These are phyloP conservation scores for Sclerotiophoma versabilis DNA, from an alignment of 2,329 filamentous ascomycete genomes.

Conservation along the genomic window DNA sequence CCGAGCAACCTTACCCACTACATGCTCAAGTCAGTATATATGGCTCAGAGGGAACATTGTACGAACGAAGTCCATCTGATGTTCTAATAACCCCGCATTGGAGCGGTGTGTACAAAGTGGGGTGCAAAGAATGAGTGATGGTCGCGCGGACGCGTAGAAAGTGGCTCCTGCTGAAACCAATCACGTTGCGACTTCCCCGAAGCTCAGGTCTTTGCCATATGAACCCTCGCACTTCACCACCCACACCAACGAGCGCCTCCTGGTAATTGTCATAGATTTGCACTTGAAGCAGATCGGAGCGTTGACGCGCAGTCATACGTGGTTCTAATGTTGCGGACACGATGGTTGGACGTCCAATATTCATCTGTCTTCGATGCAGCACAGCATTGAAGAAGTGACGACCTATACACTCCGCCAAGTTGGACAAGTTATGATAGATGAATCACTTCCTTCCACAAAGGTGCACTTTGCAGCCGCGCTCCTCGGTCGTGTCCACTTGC, in stretches of 20 bases:
- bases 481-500: neutral
- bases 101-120: conserved; percentile 30
- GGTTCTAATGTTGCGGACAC: no score
- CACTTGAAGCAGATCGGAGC: no score
- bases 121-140: conserved; percentile 22
- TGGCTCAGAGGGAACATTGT: neutral
- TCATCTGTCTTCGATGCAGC: no score
- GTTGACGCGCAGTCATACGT: no score
- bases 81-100: conserved; percentile 34
- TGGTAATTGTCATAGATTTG: neutral
- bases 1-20: conserved; percentile 70
- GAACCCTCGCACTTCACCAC: neutral
- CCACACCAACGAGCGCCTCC: neutral
- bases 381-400: no score
- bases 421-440: neutral
- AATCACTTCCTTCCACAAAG: neutral
- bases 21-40: conserved; percentile 23
- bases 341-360: no score
- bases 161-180: conserved; percentile 18
- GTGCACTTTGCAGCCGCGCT: neutral
- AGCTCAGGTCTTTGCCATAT: neutral
- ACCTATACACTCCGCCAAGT: neutral
- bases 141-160: conserved; percentile 9
- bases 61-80: conserved; percentile 39
- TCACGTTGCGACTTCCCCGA: conserved; percentile 16